Evolutionary conservation across 257 asterid genomes (phyloP).

Genomic region (Dorcoceras hygrometricum): DNA sequence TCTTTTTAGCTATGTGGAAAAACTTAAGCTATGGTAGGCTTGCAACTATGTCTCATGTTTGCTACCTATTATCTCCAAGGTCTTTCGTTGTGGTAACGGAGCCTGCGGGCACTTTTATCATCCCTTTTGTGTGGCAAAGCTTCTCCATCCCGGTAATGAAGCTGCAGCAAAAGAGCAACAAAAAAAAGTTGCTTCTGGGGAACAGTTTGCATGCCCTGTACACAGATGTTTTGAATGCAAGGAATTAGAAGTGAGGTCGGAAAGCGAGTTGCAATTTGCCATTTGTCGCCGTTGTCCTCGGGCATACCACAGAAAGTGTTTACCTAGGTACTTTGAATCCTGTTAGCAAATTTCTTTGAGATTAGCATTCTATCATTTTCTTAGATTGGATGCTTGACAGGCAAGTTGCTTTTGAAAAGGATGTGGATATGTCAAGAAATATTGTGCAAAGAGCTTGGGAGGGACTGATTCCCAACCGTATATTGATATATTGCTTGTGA

Average conservation of each 20-base stretch:
- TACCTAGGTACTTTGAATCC: slow-evolving; percentile 62
- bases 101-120: slow-evolving; percentile 93
- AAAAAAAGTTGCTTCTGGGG: slow-evolving; percentile 64
- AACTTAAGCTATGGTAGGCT: not conserved
- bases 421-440: slow-evolving; percentile 30
- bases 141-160: slow-evolving; percentile 48
- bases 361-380: slow-evolving; percentile 8
- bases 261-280: slow-evolving; percentile 61
- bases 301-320: slow-evolving; percentile 85
- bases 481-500: slow-evolving; percentile 87
- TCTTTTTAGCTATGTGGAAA: not conserved
- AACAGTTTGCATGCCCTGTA: slow-evolving; percentile 75
- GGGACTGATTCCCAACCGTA: slow-evolving; percentile 60
- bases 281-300: slow-evolving; percentile 93
- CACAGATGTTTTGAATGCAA: slow-evolving; percentile 70
- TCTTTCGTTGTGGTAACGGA: slow-evolving; percentile 80
- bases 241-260: slow-evolving; percentile 60
- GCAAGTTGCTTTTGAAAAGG: slow-evolving; percentile 46
- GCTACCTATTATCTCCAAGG: slow-evolving; percentile 43
- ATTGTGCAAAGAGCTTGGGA: slow-evolving; percentile 81
- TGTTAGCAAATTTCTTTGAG: slow-evolving; percentile 18
- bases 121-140: slow-evolving; percentile 73
- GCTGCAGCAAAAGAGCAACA: slow-evolving; percentile 46
- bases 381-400: slow-evolving; percentile 37
- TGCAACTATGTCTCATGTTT: not conserved